phyloP scores from a whole-genome alignment of 2,329 filamentous ascomycete species.

The Exserohilum rostratum region DNA sequence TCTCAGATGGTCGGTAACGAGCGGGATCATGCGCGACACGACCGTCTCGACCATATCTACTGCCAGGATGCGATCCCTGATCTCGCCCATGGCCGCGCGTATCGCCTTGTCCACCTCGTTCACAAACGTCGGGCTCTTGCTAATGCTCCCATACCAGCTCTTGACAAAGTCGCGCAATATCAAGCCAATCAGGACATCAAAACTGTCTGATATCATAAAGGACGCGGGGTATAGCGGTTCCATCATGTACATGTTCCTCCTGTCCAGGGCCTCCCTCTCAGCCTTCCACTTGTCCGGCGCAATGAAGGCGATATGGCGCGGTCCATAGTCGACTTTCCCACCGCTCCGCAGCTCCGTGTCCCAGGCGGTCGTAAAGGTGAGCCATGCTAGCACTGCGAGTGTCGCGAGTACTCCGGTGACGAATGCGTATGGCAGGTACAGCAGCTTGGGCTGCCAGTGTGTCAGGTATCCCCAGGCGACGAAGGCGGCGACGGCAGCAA shows the following conservation, averaged over 20 bases:
- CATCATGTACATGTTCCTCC: constrained; percentile 68
- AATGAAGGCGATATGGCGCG: constrained; percentile 63
- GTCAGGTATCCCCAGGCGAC: constrained; percentile 87
- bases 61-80: constrained; percentile 73
- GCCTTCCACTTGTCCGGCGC: constrained; percentile 68
- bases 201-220: constrained; percentile 75
- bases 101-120: constrained; percentile 86
- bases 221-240: constrained; percentile 76
- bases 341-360: constrained; percentile 49
- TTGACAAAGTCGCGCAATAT: constrained; percentile 83
- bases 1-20: constrained; percentile 85
- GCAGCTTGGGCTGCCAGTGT: constrained; percentile 80
- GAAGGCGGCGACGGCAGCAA: constrained; percentile 73
- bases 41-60: constrained; percentile 84
- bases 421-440: constrained; percentile 86
- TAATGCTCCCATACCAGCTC: constrained; percentile 89
- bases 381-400: constrained; percentile 60
- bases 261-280: constrained; percentile 71
- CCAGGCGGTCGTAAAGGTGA: constrained; percentile 66
- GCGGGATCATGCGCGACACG: constrained; percentile 82
- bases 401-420: constrained; percentile 68
- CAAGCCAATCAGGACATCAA: constrained; percentile 79
- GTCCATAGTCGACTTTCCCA: constrained; percentile 50
- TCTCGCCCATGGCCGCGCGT: constrained; percentile 70
- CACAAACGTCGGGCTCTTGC: constrained; percentile 76